These are phyloP conservation scores for Cadophora sp. DNA, from an alignment of 2,329 filamentous ascomycete species.

Conservation along the genomic window DNA sequence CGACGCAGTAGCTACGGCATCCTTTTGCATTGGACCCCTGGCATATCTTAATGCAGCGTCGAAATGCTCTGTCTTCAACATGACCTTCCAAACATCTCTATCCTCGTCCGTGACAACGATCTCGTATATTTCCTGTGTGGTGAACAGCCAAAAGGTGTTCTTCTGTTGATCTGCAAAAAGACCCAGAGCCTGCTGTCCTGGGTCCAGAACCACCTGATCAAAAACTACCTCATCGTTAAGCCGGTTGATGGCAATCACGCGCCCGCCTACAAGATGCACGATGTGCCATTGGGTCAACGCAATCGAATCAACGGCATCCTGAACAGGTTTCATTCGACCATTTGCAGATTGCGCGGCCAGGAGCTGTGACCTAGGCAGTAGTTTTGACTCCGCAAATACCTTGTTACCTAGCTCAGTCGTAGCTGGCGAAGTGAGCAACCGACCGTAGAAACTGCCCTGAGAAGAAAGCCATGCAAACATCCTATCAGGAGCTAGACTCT, in stretches of 20 bases:
- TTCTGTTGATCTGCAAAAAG: constrained; percentile 90
- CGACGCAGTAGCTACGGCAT: constrained; percentile 89
- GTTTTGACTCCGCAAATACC: constrained; percentile 79
- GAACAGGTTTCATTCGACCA: constrained; percentile 67
- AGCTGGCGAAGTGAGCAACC: constrained; percentile 67
- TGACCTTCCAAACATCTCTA: constrained; percentile 92
- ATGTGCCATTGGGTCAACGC: constrained; percentile 94
- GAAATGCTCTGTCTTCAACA: constrained; percentile 86
- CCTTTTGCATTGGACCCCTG: constrained; percentile 79
- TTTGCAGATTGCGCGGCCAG: constrained; percentile 69
- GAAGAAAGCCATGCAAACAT: constrained; percentile 91
- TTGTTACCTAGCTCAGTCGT: constrained; percentile 72
- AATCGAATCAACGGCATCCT: constrained; percentile 80
- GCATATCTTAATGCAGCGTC: constrained; percentile 88
- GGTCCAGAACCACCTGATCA: constrained; percentile 84
- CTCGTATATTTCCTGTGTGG: constrained; percentile 88
- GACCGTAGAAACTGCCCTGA: constrained; percentile 88
- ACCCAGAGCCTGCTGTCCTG: constrained; percentile 80
- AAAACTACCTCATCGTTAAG: constrained; percentile 87
- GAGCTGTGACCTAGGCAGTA: constrained; percentile 77
- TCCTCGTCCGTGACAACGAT: constrained; percentile 90
- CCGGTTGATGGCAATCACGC: constrained; percentile 84
- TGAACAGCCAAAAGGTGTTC: constrained; percentile 98
- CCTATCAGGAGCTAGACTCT: constrained; percentile 68
- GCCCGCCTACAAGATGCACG: constrained; percentile 79